phyloP scores from a whole-genome alignment of 129 eudicot genomes.

The Escallonia herrerae region DNA sequence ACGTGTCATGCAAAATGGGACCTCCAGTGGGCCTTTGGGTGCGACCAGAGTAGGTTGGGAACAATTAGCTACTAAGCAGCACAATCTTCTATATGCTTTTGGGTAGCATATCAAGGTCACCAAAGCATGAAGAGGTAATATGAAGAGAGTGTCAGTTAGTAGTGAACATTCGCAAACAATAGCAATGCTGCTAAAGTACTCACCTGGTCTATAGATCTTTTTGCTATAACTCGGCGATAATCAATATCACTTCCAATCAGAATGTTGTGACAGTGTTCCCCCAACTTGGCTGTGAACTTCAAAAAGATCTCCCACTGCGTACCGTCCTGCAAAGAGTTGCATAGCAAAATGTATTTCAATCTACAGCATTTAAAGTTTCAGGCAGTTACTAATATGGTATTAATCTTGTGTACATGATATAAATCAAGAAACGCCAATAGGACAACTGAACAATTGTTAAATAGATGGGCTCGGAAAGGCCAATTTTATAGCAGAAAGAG shows the following conservation, averaged over 20 bases:
- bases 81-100: too few species aligned
- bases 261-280: constrained; percentile 74
- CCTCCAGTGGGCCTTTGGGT: too few species aligned
- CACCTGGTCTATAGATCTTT: constrained; percentile 72
- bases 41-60: too few species aligned
- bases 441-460: neutral
- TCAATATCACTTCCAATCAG: constrained; percentile 91
- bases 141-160: too few species aligned
- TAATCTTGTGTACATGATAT: neutral
- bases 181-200: constrained; percentile 11
- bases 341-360: constrained; percentile 2
- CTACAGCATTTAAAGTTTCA: neutral
- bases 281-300: constrained; percentile 60
- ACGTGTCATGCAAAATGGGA: too few species aligned
- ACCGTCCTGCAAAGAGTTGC: constrained; percentile 58
- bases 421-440: neutral
- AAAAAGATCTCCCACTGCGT: constrained; percentile 90
- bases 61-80: too few species aligned
- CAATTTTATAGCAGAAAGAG: neutral
- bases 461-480: neutral
- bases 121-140: too few species aligned
- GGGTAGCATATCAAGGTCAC: too few species aligned
- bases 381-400: neutral
- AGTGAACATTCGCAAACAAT: neutral
- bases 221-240: constrained; percentile 74